Evolutionary conservation across 495 filamentous ascomycete species (phyloP).

Genomic region (Glonium stellatum): DNA sequence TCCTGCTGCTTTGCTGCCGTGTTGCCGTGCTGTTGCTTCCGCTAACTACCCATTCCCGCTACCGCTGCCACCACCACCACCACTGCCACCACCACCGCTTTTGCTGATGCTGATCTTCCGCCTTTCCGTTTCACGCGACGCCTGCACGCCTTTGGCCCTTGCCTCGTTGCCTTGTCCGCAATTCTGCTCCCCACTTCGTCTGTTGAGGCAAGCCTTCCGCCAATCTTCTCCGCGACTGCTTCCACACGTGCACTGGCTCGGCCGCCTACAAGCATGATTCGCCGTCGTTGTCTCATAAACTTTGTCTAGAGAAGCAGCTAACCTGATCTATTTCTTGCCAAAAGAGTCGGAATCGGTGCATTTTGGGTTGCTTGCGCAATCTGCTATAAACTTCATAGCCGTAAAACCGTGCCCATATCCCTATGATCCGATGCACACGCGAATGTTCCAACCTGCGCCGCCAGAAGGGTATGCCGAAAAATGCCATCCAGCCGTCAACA

Average conservation of each 20-base stretch:
- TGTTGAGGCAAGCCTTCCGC: not conserved
- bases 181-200: not conserved
- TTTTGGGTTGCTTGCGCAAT: not conserved
- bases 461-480: constrained; percentile 12
- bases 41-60: too few species aligned
- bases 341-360: not conserved
- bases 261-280: too few species aligned
- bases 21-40: too few species aligned
- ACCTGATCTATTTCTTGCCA: not conserved
- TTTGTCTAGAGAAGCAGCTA: not conserved
- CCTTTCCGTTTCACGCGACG: too few species aligned
- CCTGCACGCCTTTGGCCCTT: too few species aligned
- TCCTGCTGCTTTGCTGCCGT: not conserved
- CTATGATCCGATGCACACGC: not conserved
- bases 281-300: too few species aligned
- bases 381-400: not conserved
- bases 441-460: not conserved
- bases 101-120: too few species aligned
- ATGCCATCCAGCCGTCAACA: constrained; percentile 14
- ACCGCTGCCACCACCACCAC: too few species aligned
- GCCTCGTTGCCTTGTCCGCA: too few species aligned
- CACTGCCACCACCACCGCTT: too few species aligned
- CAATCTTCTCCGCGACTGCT: not conserved
- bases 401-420: not conserved
- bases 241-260: not conserved